Conservation (phyloP, 768 basidiomycete genomes). For the Pulveroboletus sp. region DNA sequence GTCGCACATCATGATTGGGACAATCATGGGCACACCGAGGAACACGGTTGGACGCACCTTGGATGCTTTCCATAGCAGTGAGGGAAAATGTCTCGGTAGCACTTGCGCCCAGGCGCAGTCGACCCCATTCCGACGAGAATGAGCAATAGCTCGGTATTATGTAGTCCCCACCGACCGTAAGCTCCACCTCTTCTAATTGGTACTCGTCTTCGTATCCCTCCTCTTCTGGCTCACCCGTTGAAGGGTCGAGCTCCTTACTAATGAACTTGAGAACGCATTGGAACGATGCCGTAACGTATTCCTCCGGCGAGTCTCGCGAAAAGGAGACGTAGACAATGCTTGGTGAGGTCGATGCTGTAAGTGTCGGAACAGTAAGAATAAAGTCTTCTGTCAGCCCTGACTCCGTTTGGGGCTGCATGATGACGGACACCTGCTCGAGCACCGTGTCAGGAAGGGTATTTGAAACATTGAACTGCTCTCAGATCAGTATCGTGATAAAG, state of each 20-base stretch:
- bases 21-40: not conserved
- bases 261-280: constrained; percentile 88
- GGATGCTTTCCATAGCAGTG: constrained; percentile 87
- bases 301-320: constrained; percentile 71
- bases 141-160: constrained; percentile 92
- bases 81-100: constrained; percentile 93
- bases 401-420: constrained; percentile 82
- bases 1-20: constrained; percentile 13
- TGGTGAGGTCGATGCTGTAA: constrained; percentile 69
- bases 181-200: constrained; percentile 91
- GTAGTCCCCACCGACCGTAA: constrained; percentile 90
- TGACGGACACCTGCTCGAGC: constrained; percentile 87
- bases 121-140: constrained; percentile 94
- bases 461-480: constrained; percentile 84
- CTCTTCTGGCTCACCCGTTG: constrained; percentile 91
- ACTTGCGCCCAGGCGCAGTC: constrained; percentile 68
- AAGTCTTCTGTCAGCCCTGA: constrained; percentile 85
- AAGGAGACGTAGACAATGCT: constrained; percentile 91
- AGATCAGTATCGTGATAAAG: constrained; percentile 5
- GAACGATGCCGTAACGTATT: constrained; percentile 82
- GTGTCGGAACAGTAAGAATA: constrained; percentile 76
- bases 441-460: constrained; percentile 96
- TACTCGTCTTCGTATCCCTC: constrained; percentile 99
- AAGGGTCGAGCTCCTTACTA: constrained; percentile 96
- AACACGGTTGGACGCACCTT: constrained; percentile 54